These are phyloP conservation scores for Murraya paniculata DNA, from an alignment of 345 rosid genomes.

Conservation along the genomic window DNA sequence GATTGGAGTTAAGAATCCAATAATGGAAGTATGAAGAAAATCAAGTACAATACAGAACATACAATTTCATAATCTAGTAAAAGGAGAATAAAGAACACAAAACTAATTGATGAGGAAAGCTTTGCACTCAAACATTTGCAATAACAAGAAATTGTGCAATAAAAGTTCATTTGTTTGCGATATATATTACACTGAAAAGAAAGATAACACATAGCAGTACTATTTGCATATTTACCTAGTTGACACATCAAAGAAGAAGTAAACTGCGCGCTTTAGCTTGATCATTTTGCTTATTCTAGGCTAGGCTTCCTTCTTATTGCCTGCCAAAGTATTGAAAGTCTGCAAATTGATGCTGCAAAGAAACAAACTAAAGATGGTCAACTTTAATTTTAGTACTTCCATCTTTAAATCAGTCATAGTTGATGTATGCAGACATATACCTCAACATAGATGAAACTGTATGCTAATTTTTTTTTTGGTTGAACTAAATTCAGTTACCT, in stretches of 20 bases:
- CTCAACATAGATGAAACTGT: neutral
- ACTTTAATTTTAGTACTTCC: neutral
- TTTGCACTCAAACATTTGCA: neutral
- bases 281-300: conserved; percentile 12
- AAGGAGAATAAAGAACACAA: neutral
- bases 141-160: neutral
- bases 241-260: conserved; percentile 5
- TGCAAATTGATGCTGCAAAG: conserved; percentile 34
- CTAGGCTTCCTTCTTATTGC: conserved; percentile 22
- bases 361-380: neutral
- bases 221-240: neutral
- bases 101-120: neutral
- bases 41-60: neutral
- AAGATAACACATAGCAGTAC: neutral
- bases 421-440: neutral
- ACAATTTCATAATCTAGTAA: neutral
- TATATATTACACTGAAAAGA: neutral
- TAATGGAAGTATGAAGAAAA: neutral
- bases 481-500: conserved; percentile 18
- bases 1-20: neutral
- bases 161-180: neutral
- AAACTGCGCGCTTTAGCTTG: conserved; percentile 1
- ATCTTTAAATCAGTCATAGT: neutral
- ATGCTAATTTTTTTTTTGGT: neutral
- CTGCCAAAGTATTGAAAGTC: conserved; percentile 30